Percentiles rank a stretch among this genome's conserved stretches.
Conservation (phyloP, 2,329 filamentous ascomycete genomes). For the Penicillium sclerotigenum region DNA sequence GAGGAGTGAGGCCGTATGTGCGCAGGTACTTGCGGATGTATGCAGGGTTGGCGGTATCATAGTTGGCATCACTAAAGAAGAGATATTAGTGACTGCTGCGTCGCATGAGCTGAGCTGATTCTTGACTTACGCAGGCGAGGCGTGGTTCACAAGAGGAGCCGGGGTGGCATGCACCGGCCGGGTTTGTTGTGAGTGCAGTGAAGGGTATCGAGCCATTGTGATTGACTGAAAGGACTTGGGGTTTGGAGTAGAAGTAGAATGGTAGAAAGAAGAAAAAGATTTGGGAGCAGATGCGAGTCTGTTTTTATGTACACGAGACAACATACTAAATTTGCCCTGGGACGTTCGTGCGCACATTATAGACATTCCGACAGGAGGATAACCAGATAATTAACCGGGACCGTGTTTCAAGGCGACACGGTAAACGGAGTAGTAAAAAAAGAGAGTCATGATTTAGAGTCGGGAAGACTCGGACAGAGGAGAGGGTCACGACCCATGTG, state of each 20-base stretch:
- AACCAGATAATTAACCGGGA: constrained; percentile 23
- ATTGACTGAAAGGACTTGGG: constrained; percentile 21
- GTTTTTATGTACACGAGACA: constrained; percentile 36
- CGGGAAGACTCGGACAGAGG: constrained; percentile 30
- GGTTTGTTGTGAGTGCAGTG: constrained; percentile 32
- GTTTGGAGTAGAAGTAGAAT: constrained; percentile 18
- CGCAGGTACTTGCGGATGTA: constrained; percentile 52
- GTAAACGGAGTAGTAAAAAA: constrained; percentile 23
- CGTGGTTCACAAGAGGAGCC: constrained; percentile 29
- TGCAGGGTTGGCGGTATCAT: constrained; percentile 49
- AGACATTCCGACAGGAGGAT: constrained; percentile 48
- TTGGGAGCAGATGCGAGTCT: constrained; percentile 23
- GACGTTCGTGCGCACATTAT: constrained; percentile 26
- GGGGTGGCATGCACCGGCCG: constrained; percentile 38
- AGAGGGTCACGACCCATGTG: constrained; percentile 19
- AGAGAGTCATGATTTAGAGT: constrained; percentile 22
- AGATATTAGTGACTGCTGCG: constrained; percentile 8
- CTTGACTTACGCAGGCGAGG: constrained; percentile 32
- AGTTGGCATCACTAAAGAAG: constrained; percentile 42
- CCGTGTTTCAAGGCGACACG: constrained; percentile 17
- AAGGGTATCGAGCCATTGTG: constrained; percentile 34
- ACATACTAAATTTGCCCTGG: constrained; percentile 32
- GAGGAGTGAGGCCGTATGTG: constrained; percentile 51
- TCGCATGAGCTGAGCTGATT: neutral
- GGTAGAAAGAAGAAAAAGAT: constrained; percentile 17